phyloP scores from a whole-genome alignment of 345 rosid species.

The Gossypium anomalum region DNA sequence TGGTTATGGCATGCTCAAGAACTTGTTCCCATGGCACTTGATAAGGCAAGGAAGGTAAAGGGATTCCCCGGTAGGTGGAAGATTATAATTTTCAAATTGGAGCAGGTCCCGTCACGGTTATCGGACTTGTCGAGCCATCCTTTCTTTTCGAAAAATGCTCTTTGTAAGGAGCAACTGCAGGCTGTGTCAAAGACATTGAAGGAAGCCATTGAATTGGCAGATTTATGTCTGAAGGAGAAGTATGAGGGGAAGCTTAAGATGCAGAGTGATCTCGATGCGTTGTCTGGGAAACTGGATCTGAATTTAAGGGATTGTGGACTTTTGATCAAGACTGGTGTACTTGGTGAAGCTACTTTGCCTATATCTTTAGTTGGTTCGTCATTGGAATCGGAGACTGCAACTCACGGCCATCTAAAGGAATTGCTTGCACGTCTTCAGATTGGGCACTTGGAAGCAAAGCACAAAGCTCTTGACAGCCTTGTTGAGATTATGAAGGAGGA shows the following conservation, averaged over 20 bases:
- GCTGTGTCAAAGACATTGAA: constrained; percentile 57
- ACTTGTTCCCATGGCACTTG: constrained; percentile 60
- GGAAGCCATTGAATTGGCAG: constrained; percentile 51
- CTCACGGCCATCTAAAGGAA: constrained; percentile 50
- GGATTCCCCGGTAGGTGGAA: constrained; percentile 86
- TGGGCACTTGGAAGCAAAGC: constrained; percentile 90
- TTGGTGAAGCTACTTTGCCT: constrained; percentile 64
- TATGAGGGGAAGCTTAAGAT: constrained; percentile 82
- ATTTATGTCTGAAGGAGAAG: constrained; percentile 55
- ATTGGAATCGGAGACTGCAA: constrained; percentile 37
- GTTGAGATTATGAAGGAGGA: constrained; percentile 84
- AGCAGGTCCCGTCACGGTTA: constrained; percentile 70
- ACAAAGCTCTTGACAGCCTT: constrained; percentile 67
- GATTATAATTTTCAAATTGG: constrained; percentile 69
- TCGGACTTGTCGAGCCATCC: constrained; percentile 93
- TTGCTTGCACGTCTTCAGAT: constrained; percentile 91
- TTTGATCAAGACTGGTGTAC: constrained; percentile 86
- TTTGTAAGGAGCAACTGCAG: constrained; percentile 85
- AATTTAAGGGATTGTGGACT: constrained; percentile 79
- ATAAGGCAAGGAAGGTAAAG: constrained; percentile 55
- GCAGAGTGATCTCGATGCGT: constrained; percentile 93
- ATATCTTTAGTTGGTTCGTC: constrained; percentile 34
- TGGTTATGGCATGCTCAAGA: constrained; percentile 66
- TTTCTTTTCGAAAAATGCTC: constrained; percentile 74
- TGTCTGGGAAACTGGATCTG: constrained; percentile 74